These are phyloP conservation scores for Fusarium kyushuense DNA, from an alignment of 2,329 filamentous ascomycete species.

Conservation along the genomic window DNA sequence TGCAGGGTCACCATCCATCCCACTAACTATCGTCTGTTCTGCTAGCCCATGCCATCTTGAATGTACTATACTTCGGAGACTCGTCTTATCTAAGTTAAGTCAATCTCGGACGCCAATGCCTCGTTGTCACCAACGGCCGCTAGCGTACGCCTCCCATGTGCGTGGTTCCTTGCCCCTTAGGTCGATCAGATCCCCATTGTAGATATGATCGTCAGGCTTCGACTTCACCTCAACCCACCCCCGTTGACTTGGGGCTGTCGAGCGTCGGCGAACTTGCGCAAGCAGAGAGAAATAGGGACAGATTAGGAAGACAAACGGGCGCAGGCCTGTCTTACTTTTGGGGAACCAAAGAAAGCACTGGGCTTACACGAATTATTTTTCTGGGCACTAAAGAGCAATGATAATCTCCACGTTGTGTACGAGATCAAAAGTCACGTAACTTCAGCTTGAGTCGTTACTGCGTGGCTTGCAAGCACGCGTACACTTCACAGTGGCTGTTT, in stretches of 20 bases:
- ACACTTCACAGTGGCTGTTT: neutral
- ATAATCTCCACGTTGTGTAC: neutral
- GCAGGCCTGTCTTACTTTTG: neutral
- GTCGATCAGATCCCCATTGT: constrained; percentile 28
- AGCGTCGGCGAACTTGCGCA: constrained; percentile 24
- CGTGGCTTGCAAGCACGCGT: neutral
- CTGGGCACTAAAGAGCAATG: neutral
- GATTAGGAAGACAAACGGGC: neutral
- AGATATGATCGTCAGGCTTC: constrained; percentile 25
- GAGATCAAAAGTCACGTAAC: neutral
- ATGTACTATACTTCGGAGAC: constrained; percentile 23
- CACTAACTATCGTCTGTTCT: constrained; percentile 4
- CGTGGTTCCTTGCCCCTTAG: constrained; percentile 39
- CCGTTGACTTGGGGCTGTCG: neutral
- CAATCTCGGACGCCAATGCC: constrained; percentile 39
- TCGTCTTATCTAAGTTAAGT: constrained; percentile 41
- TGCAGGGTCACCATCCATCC: constrained; percentile 17
- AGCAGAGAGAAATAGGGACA: neutral
- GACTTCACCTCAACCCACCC: constrained; percentile 27
- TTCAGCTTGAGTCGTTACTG: neutral
- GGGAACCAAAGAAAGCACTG: neutral
- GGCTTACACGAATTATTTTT: neutral
- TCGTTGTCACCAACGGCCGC: constrained; percentile 46
- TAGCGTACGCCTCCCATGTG: constrained; percentile 44
- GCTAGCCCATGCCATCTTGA: constrained; percentile 7